These are phyloP conservation scores for Hypomyces perniciosus DNA, from an alignment of 2,329 filamentous ascomycete genomes.

Conservation along the genomic window DNA sequence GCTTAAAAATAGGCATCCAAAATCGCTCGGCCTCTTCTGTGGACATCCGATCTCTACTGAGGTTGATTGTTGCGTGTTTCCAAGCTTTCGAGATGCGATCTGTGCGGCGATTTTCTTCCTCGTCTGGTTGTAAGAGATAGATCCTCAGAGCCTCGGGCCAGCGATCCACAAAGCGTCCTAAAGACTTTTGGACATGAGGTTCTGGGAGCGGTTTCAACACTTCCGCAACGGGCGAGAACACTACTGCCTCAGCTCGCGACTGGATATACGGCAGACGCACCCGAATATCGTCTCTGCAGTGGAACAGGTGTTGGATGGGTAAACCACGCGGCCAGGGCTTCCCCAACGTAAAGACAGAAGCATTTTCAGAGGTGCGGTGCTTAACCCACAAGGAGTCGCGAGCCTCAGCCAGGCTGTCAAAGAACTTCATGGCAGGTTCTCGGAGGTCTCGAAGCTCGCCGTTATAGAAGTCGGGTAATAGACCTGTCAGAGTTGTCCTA, in stretches of 20 bases:
- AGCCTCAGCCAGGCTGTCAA: background rate
- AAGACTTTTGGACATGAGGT: background rate
- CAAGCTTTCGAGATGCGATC: constrained; percentile 3
- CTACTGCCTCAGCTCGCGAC: background rate
- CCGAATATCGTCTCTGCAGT: background rate
- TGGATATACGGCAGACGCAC: background rate
- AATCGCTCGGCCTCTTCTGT: constrained; percentile 4
- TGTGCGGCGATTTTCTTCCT: background rate
- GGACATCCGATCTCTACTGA: constrained; percentile 5
- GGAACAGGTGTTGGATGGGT: background rate
- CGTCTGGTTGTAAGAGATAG: background rate
- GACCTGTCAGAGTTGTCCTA: background rate
- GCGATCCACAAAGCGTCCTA: constrained; percentile 2
- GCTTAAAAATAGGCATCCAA: background rate
- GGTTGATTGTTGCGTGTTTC: constrained; percentile 1
- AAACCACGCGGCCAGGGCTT: constrained; percentile 5
- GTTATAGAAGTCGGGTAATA: background rate
- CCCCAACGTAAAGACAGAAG: constrained; percentile 1
- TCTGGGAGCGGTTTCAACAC: background rate
- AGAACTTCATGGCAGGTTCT: constrained; percentile 1
- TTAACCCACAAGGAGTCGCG: constrained; percentile 2
- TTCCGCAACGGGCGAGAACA: background rate
- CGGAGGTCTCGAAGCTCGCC: background rate
- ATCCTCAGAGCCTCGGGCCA: constrained; percentile 4
- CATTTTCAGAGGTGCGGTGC: background rate